phyloP scores from a whole-genome alignment of 1,139 yeast species.

The Casaregolazyma lundiana region DNA sequence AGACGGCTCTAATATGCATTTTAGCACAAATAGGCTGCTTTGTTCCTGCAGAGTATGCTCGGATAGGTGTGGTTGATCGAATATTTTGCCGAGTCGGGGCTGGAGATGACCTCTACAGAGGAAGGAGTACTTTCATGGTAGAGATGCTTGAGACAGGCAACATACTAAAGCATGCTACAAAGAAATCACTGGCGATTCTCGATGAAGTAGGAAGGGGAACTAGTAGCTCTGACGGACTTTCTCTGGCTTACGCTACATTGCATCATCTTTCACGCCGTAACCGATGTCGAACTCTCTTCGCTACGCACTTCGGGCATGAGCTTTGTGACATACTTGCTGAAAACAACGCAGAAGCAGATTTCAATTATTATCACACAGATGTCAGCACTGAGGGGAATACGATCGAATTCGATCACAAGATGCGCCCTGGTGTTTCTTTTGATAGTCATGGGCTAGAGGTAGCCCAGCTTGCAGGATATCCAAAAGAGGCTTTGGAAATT shows the following conservation, averaged over 20 bases:
- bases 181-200: slow-evolving; percentile 72
- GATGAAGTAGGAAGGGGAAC: slow-evolving; percentile 99
- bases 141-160: slow-evolving; percentile 94
- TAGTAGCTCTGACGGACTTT: slow-evolving; percentile 80
- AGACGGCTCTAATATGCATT: slow-evolving; percentile 80
- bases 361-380: slow-evolving; percentile 9
- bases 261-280: slow-evolving; percentile 51
- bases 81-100: slow-evolving; percentile 84
- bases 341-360: slow-evolving; percentile 14
- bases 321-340: slow-evolving; percentile 40
- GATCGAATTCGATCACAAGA: slow-evolving; percentile 52
- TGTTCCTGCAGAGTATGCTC: slow-evolving; percentile 76
- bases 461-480: slow-evolving; percentile 83
- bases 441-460: slow-evolving; percentile 83
- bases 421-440: slow-evolving; percentile 67
- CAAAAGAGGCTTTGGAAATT: slow-evolving; percentile 49
- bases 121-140: slow-evolving; percentile 92
- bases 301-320: slow-evolving; percentile 88
- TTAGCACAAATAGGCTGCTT: slow-evolving; percentile 86
- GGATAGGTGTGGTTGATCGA: slow-evolving; percentile 75
- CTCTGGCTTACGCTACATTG: slow-evolving; percentile 82
- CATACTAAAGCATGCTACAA: slow-evolving; percentile 72
- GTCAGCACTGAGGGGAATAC: slow-evolving; percentile 26
- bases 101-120: slow-evolving; percentile 81
- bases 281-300: slow-evolving; percentile 75